Base-by-base conservation (phyloP, 306 rosid species). In the Cucurbita maxima region DNA sequence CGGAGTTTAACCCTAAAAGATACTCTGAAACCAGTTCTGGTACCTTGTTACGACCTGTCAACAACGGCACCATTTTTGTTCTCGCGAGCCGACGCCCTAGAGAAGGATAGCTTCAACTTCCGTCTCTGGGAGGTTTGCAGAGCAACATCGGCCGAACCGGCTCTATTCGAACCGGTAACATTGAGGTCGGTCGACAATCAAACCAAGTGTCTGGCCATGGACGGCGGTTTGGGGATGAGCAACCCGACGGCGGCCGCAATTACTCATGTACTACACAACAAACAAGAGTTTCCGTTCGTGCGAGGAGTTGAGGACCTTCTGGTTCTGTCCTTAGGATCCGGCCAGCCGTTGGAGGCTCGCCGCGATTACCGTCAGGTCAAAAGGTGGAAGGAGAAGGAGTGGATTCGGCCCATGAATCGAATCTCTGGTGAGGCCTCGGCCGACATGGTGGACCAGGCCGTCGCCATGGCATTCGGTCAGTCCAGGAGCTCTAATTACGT, bases 221-320 rank as follows among this genome's bases (percentile, higher is more conserved):
- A 95, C 64, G 97, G 96, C 37, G 97, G 96, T 8, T 76, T 95
- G 54, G 89, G 90, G 16, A 95, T 91, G 99, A 86, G 89, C 63
- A 94, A 95, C 83, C 99, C 99, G 1, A 82, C 99, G 3, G 88
- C 90, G 8, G 96, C 97, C 5, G 99, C 99, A 4, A 95, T 95
- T 44, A 95, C 99, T 76, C 99, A 95, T 85, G 99, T 95, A 82
- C 92, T 95, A 20, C 99, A 95, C 76, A 95, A 95, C 85, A 95
- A 91, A 76, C 96, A 95, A 77, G 99, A 95, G 78, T 95, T 95
- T 47, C 99, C 99, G 52, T 91, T 91, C 81, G 99, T 95, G 82
- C 87, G 99, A 13, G 99, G 99, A 5, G 99, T 95, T 8, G 96
- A 95, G 86, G 99, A 95, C 83, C 79, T 95, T 30, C 75, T 95